Base-by-base conservation (phyloP, 371 early-diverging fungal genomes). In the Syncephalastrum monosporum region DNA sequence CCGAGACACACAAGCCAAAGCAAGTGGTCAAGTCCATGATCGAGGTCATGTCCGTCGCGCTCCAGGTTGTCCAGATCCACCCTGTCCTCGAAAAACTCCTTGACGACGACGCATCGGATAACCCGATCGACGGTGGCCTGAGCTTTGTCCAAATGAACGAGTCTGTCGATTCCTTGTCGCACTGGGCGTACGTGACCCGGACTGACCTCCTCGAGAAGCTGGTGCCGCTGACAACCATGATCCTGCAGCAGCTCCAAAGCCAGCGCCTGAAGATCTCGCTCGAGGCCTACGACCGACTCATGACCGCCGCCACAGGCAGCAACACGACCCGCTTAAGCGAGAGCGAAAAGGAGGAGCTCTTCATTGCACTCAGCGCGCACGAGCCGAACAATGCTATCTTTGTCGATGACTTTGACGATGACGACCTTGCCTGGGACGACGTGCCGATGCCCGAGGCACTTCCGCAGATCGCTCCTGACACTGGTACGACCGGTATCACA, bases 121-220 rank as follows among this genome's bases (percentile, higher is more conserved):
- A 33, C 10, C 38, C 38, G 10, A 33, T 33, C 38, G 38, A 33
- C 10, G 38, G 38, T 10, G 10, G 38, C 8, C 47, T 65, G 10
- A 54, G 57, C 3, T 64, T 56, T 27, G 64, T 61, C 24, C 23
- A 41, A 17, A 42, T 71, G 16, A 64, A 51, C 38, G 25, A 63
- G 10, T 47, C 66, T 1, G 47, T 65, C 19, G 67, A 74, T 45
- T 60, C 71, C 8, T 45, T 79, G n/a, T 79, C 80, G 1, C 65
- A 68, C 12, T 79, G 80, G 80, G 60, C 74, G 12, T 74, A 67
- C 49, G 77, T 76, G 0, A 76, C 72, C 1, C 70, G 77, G 0
- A 46, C 57, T n/a, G 67, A 72, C 7, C 57, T 76, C 25, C 61
- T 79, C 23, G 63, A 62, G 3, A 59, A 62, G 16, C 50, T 79